These are phyloP conservation scores for Novymonas esmeraldas DNA, from an alignment of 208 protist genomes.

Conservation along the genomic window DNA sequence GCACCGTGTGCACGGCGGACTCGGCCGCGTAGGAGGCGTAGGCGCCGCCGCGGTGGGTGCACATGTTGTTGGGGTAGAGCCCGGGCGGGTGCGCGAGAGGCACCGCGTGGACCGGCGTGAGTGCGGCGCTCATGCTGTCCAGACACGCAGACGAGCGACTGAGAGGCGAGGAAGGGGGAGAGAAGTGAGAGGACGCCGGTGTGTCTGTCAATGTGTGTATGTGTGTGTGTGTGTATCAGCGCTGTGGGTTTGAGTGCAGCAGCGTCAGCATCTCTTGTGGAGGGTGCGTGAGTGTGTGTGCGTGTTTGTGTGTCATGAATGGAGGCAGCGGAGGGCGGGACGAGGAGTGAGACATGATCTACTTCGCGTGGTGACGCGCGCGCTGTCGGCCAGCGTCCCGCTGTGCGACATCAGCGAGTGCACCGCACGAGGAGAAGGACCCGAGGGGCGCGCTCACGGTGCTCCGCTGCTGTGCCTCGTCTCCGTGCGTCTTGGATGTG, in stretches of 20 bases:
- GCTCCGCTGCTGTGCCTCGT: too few relatives aligned
- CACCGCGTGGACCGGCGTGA: conserved; percentile 12
- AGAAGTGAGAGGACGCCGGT: neutral
- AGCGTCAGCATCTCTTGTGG: too few relatives aligned
- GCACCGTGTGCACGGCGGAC: conserved; percentile 29
- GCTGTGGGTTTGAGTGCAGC: too few relatives aligned
- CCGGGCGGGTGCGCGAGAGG: conserved; percentile 20
- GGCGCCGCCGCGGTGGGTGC: conserved; percentile 23
- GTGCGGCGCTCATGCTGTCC: conserved; percentile 6
- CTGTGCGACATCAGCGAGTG: too few relatives aligned
- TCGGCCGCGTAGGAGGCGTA: conserved; percentile 30
- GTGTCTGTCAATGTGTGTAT: neutral
- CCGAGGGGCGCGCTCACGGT: too few relatives aligned
- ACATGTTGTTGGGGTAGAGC: conserved; percentile 57
- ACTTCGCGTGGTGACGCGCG: too few relatives aligned
- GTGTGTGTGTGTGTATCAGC: neutral
- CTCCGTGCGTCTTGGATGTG: too few relatives aligned
- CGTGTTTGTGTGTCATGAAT: neutral
- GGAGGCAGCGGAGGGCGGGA: too few relatives aligned
- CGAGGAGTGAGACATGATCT: too few relatives aligned
- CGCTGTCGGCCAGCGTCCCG: too few relatives aligned
- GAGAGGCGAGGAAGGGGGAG: neutral
- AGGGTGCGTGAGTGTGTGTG: neutral
- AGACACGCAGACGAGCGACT: too few relatives aligned
- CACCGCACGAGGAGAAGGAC: too few relatives aligned